Base-by-base conservation (phyloP, 2,329 filamentous ascomycete species). In the Fusarium citri region DNA sequence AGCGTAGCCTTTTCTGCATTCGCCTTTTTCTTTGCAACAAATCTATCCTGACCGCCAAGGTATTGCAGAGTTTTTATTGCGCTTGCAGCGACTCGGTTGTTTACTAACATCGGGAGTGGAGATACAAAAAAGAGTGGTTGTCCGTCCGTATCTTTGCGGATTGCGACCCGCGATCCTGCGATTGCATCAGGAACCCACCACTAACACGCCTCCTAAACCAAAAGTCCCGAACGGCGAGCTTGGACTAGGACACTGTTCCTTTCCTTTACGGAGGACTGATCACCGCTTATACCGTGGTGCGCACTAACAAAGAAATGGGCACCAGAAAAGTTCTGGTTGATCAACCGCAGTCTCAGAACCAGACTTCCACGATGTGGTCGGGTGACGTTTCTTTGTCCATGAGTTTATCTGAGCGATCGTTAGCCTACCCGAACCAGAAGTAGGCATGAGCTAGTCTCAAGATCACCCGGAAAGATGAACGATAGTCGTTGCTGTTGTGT, bases 161-260 rank as follows among this genome's bases (percentile, higher is more conserved):
- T 46, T 54, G 59, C 45, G 49, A 53, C 54, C 56, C 49, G 30
- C 43, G 48, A 57, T 34, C 31, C 18, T 42, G 16, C 48, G 57
- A 59, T 64, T 22, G 34, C 54, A 70, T 37, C 40, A 48, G 42
- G n/a, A 46, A 41, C 46, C 67, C 61, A 58, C 60, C 64, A 68
- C 58, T 40, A 59, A 45, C 49, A 54, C 25, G 46, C 31, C 54
- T 31, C n/a, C 26, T n/a, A 25, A 20, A 16, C 63, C 46, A 58
- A 61, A 57, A n/a, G 18, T 34, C 43, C 23, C 25, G 41, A 43
- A 66, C 54, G 45, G 45, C 30, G 55, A 48, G 50, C 56, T 64
- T 50, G 16, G 53, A 59, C 31, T 59, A 30, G 40, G 20, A 43
- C 26, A 25, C 16, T 26, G 43, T 54, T 18, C 20, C 25, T 42